phyloP scores from a whole-genome alignment of 2,329 filamentous ascomycete species.

The Shiraia bambusicola region DNA sequence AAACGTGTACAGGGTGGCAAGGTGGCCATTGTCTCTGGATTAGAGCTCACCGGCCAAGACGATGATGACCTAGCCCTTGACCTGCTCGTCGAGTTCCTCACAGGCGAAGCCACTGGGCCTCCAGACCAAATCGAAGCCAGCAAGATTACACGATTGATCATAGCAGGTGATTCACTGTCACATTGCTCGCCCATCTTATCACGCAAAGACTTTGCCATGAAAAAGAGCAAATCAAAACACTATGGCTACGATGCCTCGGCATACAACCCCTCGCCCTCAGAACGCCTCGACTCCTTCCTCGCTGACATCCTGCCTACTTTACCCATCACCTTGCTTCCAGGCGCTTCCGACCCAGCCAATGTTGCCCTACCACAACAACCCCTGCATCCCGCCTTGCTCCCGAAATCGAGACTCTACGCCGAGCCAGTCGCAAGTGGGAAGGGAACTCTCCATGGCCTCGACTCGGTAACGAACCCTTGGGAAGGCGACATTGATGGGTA shows the following conservation, averaged over 20 bases:
- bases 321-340: slow-evolving; percentile 85
- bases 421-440: slow-evolving; percentile 47
- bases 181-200: slow-evolving; percentile 50
- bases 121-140: slow-evolving; percentile 61
- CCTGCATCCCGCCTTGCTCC: slow-evolving; percentile 90
- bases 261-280: slow-evolving; percentile 84
- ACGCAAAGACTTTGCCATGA: slow-evolving; percentile 48
- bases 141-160: slow-evolving; percentile 79
- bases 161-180: slow-evolving; percentile 84
- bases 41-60: slow-evolving; percentile 76
- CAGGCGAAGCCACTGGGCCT: slow-evolving; percentile 73
- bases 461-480: slow-evolving; percentile 90
- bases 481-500: slow-evolving; percentile 89
- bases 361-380: slow-evolving; percentile 88
- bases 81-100: slow-evolving; percentile 80
- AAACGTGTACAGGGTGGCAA: slow-evolving; percentile 60
- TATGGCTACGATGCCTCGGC: slow-evolving; percentile 90
- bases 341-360: slow-evolving; percentile 82
- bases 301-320: slow-evolving; percentile 78
- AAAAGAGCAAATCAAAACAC: slow-evolving; percentile 67
- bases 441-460: slow-evolving; percentile 68
- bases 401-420: slow-evolving; percentile 69
- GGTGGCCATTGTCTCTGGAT: slow-evolving; percentile 84
- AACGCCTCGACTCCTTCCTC: slow-evolving; percentile 81
- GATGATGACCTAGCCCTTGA: slow-evolving; percentile 74